Percentiles rank a stretch among this genome's conserved stretches.
Evolutionary conservation across 2,329 filamentous ascomycete genomes (phyloP).

Genomic region (Mycocentrospora acerina): DNA sequence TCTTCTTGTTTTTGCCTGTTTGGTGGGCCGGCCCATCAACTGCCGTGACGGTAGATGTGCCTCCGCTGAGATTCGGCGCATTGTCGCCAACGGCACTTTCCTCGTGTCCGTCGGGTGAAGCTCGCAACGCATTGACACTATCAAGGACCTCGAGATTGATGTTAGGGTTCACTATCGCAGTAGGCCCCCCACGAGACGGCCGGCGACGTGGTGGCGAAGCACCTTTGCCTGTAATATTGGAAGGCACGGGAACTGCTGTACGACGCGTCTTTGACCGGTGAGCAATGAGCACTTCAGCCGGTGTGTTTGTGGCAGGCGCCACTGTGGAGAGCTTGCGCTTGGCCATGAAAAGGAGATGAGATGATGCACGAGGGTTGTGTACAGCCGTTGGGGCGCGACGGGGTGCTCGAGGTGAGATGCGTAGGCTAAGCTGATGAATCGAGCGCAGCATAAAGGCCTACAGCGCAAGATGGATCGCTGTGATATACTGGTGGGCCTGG

Average conservation of each 20-base stretch:
- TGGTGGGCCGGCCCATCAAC: slow-evolving; percentile 5
- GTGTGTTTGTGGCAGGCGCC: slow-evolving; percentile 17
- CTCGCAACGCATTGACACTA: slow-evolving; percentile 44
- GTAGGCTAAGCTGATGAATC: slow-evolving; percentile 17
- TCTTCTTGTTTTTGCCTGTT: slow-evolving; percentile 24
- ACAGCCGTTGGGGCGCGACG: slow-evolving; percentile 14
- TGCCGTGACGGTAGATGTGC: slow-evolving; percentile 5
- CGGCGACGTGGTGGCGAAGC: slow-evolving; percentile 26
- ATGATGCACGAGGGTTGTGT: slow-evolving; percentile 8
- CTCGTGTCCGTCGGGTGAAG: slow-evolving; percentile 46
- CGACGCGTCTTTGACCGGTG: slow-evolving; percentile 20
- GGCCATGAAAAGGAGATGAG: slow-evolving; percentile 21
- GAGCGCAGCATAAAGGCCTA: slow-evolving; percentile 33
- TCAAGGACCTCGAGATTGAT: slow-evolving; percentile 46
- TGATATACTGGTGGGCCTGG: slow-evolving; percentile 1
- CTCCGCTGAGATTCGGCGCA: slow-evolving; percentile 8
- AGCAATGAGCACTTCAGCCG: slow-evolving; percentile 7
- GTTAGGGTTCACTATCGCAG: slow-evolving; percentile 34
- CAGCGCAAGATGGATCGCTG: slow-evolving; percentile 7
- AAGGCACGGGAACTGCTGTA: slow-evolving; percentile 27
- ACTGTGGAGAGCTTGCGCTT: slow-evolving; percentile 35
- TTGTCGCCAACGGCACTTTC: too few species aligned
- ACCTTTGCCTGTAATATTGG: slow-evolving; percentile 13
- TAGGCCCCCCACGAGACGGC: slow-evolving; percentile 23
- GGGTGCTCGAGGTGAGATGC: slow-evolving; percentile 20